A percentile compares a stretch with the other conserved stretches of the same genome.
These are phyloP conservation scores for Aspergillus hancockii DNA, from an alignment of 495 filamentous ascomycete species.

Conservation along the genomic window DNA sequence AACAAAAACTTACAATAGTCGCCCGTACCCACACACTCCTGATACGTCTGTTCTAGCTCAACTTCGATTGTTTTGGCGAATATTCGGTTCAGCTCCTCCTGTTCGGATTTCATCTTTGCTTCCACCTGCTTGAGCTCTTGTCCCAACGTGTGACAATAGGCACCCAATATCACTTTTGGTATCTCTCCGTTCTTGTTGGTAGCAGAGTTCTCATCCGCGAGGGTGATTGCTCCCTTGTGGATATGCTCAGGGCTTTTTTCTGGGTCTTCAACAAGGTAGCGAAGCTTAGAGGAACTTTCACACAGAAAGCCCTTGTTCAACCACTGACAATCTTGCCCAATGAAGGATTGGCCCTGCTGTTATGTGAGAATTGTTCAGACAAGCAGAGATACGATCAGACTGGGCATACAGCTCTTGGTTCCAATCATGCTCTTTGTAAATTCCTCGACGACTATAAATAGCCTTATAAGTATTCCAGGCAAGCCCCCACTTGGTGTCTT, in stretches of 20 bases:
- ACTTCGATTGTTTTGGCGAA: conserved; percentile 7
- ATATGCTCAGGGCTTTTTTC: background rate
- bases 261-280: background rate
- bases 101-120: conserved; percentile 17
- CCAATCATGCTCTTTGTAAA: conserved; percentile 56
- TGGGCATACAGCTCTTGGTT: conserved; percentile 30
- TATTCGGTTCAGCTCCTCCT: conserved; percentile 11
- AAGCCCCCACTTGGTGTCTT: conserved; percentile 35
- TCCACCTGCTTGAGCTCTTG: conserved; percentile 22
- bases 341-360: conserved; percentile 36
- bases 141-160: background rate
- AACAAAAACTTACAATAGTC: no score
- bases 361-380: no score
- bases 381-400: conserved; percentile 14
- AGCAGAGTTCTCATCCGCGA: background rate
- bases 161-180: background rate
- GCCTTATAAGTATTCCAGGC: conserved; percentile 69
- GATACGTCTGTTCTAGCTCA: conserved; percentile 7
- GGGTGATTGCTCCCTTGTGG: background rate
- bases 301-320: conserved; percentile 2
- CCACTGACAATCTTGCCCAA: conserved; percentile 25
- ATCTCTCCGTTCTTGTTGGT: background rate
- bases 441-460: conserved; percentile 53
- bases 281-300: conserved; percentile 1
- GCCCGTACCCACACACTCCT: conserved; percentile 10